These are phyloP conservation scores for Blastobotrys elegans DNA, from an alignment of 1,139 yeast genomes.

Conservation along the genomic window DNA sequence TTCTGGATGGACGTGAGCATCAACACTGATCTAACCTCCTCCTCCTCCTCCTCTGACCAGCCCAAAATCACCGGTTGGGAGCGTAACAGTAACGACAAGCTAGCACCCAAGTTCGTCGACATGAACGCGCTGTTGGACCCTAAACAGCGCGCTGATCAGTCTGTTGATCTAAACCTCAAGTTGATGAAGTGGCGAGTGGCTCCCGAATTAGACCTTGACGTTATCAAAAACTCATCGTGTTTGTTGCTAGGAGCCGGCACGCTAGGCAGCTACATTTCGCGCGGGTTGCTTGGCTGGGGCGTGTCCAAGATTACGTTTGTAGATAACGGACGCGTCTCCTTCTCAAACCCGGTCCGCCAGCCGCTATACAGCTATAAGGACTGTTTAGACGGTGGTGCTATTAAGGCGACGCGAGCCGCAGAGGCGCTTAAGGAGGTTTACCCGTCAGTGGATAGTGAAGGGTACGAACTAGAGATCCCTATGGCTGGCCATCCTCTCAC, in stretches of 20 bases:
- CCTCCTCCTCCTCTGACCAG: too few relatives aligned
- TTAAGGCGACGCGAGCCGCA: constrained; percentile 77
- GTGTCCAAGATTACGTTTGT: constrained; percentile 78
- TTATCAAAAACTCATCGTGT: constrained; percentile 55
- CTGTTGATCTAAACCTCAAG: constrained; percentile 83
- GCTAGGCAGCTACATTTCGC: constrained; percentile 82
- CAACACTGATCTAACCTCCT: constrained; percentile 3
- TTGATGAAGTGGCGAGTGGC: constrained; percentile 97
- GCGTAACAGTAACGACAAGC: constrained; percentile 61
- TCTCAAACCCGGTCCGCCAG: constrained; percentile 93
- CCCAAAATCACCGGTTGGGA: constrained; percentile 80
- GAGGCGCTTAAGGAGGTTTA: constrained; percentile 62
- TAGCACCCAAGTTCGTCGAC: constrained; percentile 80
- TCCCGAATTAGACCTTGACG: constrained; percentile 69
- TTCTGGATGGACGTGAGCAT: constrained; percentile 28
- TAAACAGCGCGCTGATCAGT: constrained; percentile 74
- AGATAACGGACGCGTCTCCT: constrained; percentile 83
- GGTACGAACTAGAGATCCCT: constrained; percentile 69
- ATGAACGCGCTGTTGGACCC: constrained; percentile 80
- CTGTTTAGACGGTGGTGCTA: constrained; percentile 65
- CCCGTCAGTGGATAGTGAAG: constrained; percentile 67
- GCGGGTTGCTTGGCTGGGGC: constrained; percentile 93
- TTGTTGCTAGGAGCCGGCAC: constrained; percentile 95
- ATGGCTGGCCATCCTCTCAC: constrained; percentile 91
- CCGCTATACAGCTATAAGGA: constrained; percentile 76